These are phyloP conservation scores for Phaseolus coccineus DNA, from an alignment of 331 rosid species.

Conservation along the genomic window DNA sequence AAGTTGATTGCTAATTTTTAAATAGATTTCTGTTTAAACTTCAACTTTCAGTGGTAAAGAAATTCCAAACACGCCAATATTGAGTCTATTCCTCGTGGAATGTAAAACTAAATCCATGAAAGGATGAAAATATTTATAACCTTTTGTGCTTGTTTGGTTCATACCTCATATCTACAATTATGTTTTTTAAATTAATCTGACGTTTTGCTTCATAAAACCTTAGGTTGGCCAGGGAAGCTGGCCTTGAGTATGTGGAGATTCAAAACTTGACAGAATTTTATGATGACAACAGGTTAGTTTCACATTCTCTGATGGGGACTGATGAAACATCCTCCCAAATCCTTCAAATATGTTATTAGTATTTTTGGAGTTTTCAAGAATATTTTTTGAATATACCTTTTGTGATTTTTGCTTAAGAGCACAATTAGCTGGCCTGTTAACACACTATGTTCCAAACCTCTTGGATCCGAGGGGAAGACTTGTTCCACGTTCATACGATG, in stretches of 20 bases:
- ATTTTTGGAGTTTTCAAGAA: constrained; percentile 26
- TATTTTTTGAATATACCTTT: constrained; percentile 38
- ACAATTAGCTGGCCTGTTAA: constrained; percentile 78
- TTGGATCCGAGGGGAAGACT: constrained; percentile 92
- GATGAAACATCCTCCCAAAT: constrained; percentile 23
- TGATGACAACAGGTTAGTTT: constrained; percentile 87
- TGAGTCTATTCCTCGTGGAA: constrained; percentile 18
- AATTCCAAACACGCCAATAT: constrained; percentile 20
- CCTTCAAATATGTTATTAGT: constrained; percentile 27
- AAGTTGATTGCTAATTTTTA: constrained; percentile 8
- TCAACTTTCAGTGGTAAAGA: constrained; percentile 6
- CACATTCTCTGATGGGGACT: constrained; percentile 31
- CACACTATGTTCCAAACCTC: constrained; percentile 71
- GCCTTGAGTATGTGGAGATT: constrained; percentile 95
- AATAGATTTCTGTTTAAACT: not conserved
- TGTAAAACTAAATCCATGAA: constrained; percentile 5
- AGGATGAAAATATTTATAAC: constrained; percentile 17
- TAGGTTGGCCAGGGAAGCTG: constrained; percentile 98
- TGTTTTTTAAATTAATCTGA: constrained; percentile 26
- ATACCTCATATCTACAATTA: constrained; percentile 16
- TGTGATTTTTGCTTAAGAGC: constrained; percentile 62
- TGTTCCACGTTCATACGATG: constrained; percentile 90
- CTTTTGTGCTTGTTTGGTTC: constrained; percentile 26
- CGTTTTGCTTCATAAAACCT: constrained; percentile 41
- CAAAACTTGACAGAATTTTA: constrained; percentile 94